Percentiles rank a stretch among this genome's conserved stretches.
Conservation (phyloP, 73 alveolate genomes). For the Tetrahymena borealis region DNA sequence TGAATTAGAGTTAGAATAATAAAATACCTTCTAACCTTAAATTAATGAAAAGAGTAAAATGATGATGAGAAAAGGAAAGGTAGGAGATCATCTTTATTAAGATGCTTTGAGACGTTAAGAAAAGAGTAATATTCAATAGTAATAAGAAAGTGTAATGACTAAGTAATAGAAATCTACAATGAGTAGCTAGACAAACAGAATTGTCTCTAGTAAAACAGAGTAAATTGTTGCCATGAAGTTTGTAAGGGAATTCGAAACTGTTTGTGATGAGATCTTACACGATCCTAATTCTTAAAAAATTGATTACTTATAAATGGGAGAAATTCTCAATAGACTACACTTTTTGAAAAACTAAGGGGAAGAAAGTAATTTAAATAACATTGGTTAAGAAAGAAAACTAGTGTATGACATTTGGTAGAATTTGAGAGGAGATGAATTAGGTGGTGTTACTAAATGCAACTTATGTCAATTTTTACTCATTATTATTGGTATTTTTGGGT, state of each 20-base stretch:
- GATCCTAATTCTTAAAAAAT: slow-evolving; percentile 18
- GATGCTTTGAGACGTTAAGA: slow-evolving; percentile 30
- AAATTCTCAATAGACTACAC: slow-evolving; percentile 22
- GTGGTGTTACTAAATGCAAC: slow-evolving; percentile 38
- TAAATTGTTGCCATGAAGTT: slow-evolving; percentile 31
- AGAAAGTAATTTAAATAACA: slow-evolving; percentile 4
- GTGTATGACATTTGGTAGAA: slow-evolving; percentile 34
- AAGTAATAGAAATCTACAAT: slow-evolving; percentile 15
- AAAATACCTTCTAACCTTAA: slow-evolving; percentile 12
- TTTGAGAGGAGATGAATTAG: slow-evolving; percentile 43
- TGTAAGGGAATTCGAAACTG: slow-evolving; percentile 35
- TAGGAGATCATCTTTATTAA: slow-evolving; percentile 19
- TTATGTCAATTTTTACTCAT: slow-evolving; percentile 25
- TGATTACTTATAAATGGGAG: slow-evolving; percentile 41
- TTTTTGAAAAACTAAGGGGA: slow-evolving; percentile 14
- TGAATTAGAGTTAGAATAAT: not conserved
- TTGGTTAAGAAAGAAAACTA: slow-evolving; percentile 33
- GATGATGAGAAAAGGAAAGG: slow-evolving; percentile 23
- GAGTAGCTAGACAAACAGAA: not conserved
- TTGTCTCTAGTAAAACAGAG: slow-evolving; percentile 14
- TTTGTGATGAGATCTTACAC: slow-evolving; percentile 34
- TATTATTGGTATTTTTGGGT: slow-evolving; percentile 26
- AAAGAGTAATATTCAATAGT: slow-evolving; percentile 3
- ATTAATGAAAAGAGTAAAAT: slow-evolving; percentile 23
- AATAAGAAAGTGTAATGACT: slow-evolving; percentile 18